Evolutionary conservation across 192 early-diverging fungal species (phyloP).

Genomic region (Haplosporangium gracile): DNA sequence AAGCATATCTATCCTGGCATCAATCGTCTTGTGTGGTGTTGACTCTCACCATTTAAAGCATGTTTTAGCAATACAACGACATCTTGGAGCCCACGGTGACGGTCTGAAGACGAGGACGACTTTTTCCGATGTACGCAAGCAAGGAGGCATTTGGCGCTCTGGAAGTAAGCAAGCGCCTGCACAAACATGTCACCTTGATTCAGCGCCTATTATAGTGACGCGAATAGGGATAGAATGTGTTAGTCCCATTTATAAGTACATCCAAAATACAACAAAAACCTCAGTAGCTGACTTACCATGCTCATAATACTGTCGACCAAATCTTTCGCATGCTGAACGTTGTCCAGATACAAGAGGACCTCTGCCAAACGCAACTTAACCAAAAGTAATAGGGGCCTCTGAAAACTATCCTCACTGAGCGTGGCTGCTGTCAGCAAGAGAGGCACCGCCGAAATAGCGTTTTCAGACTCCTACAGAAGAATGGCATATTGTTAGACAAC

Average conservation of each 20-base stretch:
- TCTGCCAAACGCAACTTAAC: slow-evolving; percentile 41
- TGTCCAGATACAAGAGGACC: slow-evolving; percentile 19
- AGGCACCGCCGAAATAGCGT: slow-evolving; percentile 26
- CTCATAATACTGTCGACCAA: slow-evolving; percentile 31
- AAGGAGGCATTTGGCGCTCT: slow-evolving; percentile 35
- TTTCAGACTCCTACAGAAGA: slow-evolving; percentile 24
- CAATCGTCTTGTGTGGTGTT: too few relatives aligned
- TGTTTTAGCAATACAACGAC: neutral
- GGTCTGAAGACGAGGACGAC: neutral
- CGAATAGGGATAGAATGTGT: neutral
- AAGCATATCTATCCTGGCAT: too few relatives aligned
- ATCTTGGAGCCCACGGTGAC: neutral
- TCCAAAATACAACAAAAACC: too few relatives aligned
- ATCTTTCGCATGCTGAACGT: slow-evolving; percentile 17
- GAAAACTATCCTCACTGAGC: slow-evolving; percentile 29
- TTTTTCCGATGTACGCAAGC: neutral
- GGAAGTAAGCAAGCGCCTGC: slow-evolving; percentile 36
- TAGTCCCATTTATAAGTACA: neutral
- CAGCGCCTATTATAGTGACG: slow-evolving; percentile 6
- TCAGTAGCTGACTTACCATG: slow-evolving; percentile 6
- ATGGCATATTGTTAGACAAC: too few relatives aligned
- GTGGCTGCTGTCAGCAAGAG: slow-evolving; percentile 26
- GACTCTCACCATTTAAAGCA: too few relatives aligned
- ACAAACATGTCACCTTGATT: slow-evolving; percentile 39
- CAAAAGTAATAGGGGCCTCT: slow-evolving; percentile 24